phyloP scores from a whole-genome alignment of 176 grass and related monocot genomes.

The Canna indica region DNA sequence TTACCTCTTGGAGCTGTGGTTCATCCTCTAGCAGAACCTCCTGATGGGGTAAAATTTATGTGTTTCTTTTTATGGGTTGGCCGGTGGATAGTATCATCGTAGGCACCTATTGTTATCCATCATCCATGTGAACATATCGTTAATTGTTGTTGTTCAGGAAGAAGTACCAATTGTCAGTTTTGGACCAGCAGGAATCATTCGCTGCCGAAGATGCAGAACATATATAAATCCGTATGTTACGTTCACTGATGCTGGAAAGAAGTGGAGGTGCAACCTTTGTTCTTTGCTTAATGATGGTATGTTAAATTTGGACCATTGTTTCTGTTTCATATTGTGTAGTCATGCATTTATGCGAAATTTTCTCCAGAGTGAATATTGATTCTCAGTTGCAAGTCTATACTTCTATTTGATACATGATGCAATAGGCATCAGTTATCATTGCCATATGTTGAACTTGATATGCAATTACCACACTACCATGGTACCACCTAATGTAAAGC shows the following conservation, averaged over 20 bases:
- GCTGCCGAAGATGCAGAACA: slow-evolving; percentile 88
- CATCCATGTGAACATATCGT: slow-evolving; percentile 16
- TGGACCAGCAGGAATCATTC: slow-evolving; percentile 67
- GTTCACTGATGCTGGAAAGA: slow-evolving; percentile 85
- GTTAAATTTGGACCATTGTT: background rate
- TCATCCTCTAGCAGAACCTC: slow-evolving; percentile 71
- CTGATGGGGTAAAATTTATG: slow-evolving; percentile 68
- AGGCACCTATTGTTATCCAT: background rate
- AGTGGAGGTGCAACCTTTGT: slow-evolving; percentile 97
- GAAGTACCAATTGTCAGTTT: slow-evolving; percentile 79
- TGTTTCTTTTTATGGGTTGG: no score
- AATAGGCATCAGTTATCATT: background rate
- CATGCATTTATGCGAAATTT: background rate
- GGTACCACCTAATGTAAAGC: no score
- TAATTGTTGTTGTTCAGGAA: slow-evolving; percentile 44
- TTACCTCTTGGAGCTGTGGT: slow-evolving; percentile 83
- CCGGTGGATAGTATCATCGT: background rate
- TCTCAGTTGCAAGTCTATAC: background rate
- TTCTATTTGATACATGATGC: background rate
- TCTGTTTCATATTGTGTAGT: background rate
- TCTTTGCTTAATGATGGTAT: slow-evolving; percentile 88
- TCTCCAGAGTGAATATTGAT: background rate
- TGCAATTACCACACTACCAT: no score
- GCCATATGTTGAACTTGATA: no score
- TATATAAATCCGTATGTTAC: slow-evolving; percentile 88